These are phyloP conservation scores for Aureobasidium leucospermi DNA, from an alignment of 2,329 filamentous ascomycete genomes.

Conservation along the genomic window DNA sequence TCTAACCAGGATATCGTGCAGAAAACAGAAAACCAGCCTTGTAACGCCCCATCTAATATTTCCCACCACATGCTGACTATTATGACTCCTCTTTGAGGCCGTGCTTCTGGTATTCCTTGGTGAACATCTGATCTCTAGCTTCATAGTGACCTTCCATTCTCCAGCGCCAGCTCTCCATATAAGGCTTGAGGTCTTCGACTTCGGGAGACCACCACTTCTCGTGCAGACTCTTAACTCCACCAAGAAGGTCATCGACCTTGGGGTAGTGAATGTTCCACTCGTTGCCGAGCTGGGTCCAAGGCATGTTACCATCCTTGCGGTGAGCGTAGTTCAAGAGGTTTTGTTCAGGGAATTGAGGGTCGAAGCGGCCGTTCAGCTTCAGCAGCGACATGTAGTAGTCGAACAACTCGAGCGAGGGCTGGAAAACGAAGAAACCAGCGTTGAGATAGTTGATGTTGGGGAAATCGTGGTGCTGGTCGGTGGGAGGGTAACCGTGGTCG, in stretches of 20 bases:
- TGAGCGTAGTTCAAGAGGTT: slow-evolving; percentile 32
- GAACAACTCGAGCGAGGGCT: slow-evolving; percentile 23
- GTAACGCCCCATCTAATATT: neutral
- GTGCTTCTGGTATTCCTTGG: slow-evolving; percentile 2
- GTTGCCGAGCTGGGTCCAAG: slow-evolving; percentile 30
- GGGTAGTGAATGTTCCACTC: slow-evolving; percentile 34
- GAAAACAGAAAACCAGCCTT: neutral
- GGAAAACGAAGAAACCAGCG: slow-evolving; percentile 30
- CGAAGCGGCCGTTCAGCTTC: slow-evolving; percentile 24
- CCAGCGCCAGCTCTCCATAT: slow-evolving; percentile 27
- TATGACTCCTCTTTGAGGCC: neutral
- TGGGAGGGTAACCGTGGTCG: slow-evolving; percentile 27
- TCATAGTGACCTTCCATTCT: slow-evolving; percentile 32
- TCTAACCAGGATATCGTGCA: neutral
- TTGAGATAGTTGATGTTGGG: slow-evolving; percentile 25
- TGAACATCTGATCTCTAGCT: slow-evolving; percentile 21
- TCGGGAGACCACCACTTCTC: slow-evolving; percentile 35
- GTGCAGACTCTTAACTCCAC: slow-evolving; percentile 31
- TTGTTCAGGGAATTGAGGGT: slow-evolving; percentile 29
- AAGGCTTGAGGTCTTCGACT: slow-evolving; percentile 26
- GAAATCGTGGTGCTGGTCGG: slow-evolving; percentile 21
- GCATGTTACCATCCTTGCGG: slow-evolving; percentile 32
- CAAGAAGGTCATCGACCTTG: slow-evolving; percentile 29
- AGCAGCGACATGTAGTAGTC: slow-evolving; percentile 27
- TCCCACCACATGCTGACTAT: neutral